Evolutionary conservation across 139 green algal genomes (phyloP).

Genomic region (Closterium sp.): DNA sequence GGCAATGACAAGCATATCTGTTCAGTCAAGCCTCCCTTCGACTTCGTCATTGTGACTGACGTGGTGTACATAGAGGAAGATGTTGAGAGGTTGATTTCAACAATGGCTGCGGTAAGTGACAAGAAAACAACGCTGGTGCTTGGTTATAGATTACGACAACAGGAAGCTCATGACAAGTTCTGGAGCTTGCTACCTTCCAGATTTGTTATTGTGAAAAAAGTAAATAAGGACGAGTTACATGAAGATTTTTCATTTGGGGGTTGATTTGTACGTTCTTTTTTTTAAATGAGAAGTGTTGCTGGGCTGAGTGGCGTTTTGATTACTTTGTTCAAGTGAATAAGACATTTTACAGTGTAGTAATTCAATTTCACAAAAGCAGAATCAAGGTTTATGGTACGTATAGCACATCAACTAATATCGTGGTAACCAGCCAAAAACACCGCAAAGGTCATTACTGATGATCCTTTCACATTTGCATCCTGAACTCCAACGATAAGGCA

Average conservation of each 20-base stretch:
- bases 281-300: no score
- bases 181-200: constrained; percentile 9
- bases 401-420: no score
- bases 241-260: background rate
- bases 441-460: background rate
- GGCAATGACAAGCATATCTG: constrained; percentile 25
- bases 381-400: no score
- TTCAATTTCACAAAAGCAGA: no score
- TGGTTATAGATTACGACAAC: constrained; percentile 24
- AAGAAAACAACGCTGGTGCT: constrained; percentile 8
- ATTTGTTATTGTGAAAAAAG: constrained; percentile 6
- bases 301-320: no score
- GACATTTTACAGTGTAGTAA: no score
- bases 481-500: no score
- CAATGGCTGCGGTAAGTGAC: constrained; percentile 7
- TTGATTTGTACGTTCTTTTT: background rate
- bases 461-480: background rate
- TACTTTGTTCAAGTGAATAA: no score
- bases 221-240: background rate
- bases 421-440: no score
- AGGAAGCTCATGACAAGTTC: constrained; percentile 30
- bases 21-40: constrained; percentile 6
- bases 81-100: constrained; percentile 28
- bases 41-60: constrained; percentile 31
- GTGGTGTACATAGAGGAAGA: constrained; percentile 38